phyloP scores from a whole-genome alignment of 768 basidiomycete species.

The Sutorius australiensis region DNA sequence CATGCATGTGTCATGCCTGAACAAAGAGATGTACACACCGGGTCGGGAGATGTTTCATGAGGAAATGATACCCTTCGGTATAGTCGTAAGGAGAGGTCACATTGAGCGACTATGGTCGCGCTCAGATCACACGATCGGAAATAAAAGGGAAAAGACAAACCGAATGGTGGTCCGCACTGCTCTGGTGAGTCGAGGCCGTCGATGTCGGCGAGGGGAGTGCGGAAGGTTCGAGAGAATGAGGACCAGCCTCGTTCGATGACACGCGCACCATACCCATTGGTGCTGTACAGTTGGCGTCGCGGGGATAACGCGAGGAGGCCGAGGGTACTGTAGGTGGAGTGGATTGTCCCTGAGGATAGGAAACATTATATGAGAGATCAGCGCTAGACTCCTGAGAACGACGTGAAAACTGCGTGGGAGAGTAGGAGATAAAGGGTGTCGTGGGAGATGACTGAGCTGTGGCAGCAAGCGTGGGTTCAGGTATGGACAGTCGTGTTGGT shows the following conservation, averaged over 20 bases:
- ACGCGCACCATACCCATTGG: constrained; percentile 32
- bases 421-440: constrained; percentile 29
- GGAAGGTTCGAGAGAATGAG: constrained; percentile 25
- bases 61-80: constrained; percentile 92
- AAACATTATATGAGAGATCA: constrained; percentile 37
- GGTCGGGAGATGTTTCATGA: constrained; percentile 89
- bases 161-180: constrained; percentile 32
- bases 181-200: constrained; percentile 38
- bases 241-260: constrained; percentile 26
- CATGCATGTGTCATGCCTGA: constrained; percentile 37
- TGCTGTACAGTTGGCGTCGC: constrained; percentile 43
- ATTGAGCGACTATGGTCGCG: constrained; percentile 56
- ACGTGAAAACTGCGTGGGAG: constrained; percentile 32
- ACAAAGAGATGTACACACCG: constrained; percentile 55
- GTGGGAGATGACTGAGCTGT: constrained; percentile 28
- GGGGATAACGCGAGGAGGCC: constrained; percentile 45
- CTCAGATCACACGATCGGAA: constrained; percentile 41
- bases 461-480: constrained; percentile 30
- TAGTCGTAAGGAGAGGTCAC: constrained; percentile 85
- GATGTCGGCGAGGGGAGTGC: constrained; percentile 43
- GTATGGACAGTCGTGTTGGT: constrained; percentile 29
- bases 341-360: constrained; percentile 25
- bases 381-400: constrained; percentile 30
- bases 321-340: constrained; percentile 22
- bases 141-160: constrained; percentile 19